Conservation (phyloP, 768 basidiomycete species). For the Serendipita sp. region DNA sequence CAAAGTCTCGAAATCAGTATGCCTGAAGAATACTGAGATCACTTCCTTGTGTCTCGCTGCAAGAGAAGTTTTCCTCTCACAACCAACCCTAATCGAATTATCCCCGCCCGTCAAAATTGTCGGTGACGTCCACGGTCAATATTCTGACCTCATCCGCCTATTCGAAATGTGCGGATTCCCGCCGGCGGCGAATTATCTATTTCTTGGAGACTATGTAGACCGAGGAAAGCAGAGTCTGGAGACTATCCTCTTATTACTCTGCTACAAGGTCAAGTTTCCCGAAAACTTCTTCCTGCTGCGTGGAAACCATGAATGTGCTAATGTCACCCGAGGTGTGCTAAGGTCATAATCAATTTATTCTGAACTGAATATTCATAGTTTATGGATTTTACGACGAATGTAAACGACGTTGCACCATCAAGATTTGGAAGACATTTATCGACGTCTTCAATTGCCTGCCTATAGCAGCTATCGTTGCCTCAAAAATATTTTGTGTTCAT, state of each 20-base stretch:
- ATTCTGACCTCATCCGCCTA: conserved; percentile 91
- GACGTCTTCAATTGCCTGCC: conserved; percentile 99
- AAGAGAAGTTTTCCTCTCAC: conserved; percentile 86
- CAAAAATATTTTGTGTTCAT: conserved; percentile 99
- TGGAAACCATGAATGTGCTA: conserved; percentile 98
- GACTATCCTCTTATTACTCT: conserved; percentile 87
- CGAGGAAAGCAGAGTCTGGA: conserved; percentile 96
- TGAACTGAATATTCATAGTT: conserved; percentile 30
- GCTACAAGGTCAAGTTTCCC: conserved; percentile 99
- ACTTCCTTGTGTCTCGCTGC: conserved; percentile 87
- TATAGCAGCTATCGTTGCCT: conserved; percentile 94
- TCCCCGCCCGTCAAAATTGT: conserved; percentile 98
- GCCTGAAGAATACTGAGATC: conserved; percentile 92
- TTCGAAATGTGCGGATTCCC: conserved; percentile 99
- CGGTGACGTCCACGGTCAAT: conserved; percentile 97
- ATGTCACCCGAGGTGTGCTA: conserved; percentile 79
- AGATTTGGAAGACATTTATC: conserved; percentile 99
- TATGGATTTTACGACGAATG: conserved; percentile 99
- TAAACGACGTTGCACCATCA: conserved; percentile 97
- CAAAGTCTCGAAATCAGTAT: conserved; percentile 91
- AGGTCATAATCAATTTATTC: not conserved
- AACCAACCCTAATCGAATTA: conserved; percentile 93
- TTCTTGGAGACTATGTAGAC: conserved; percentile 98
- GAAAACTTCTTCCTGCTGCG: conserved; percentile 97
- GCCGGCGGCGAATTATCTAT: conserved; percentile 91